Conservation (phyloP, 2,329 filamentous ascomycete species). For the Dactylonectria estremocensis region DNA sequence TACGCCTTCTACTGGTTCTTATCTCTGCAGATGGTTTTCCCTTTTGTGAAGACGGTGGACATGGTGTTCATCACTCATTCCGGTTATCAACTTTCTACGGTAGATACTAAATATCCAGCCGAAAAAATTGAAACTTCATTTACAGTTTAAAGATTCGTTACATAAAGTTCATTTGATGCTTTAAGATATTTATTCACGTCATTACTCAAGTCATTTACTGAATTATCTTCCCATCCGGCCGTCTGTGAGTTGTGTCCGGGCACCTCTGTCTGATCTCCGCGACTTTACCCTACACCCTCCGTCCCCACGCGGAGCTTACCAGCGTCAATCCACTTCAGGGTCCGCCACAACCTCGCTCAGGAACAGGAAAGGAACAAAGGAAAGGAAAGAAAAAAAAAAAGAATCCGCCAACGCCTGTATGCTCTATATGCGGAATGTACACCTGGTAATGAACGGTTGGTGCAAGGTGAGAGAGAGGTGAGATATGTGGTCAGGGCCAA, state of each 20-base stretch:
- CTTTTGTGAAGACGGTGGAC: not conserved
- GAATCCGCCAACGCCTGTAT: conserved; percentile 11
- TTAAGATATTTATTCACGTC: not conserved
- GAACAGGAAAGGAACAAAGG: conserved; percentile 8
- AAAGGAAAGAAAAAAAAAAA: not conserved
- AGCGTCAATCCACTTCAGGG: not conserved
- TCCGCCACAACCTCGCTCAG: not conserved
- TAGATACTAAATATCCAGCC: no score
- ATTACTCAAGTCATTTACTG: conserved; percentile 9
- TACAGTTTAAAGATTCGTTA: not conserved
- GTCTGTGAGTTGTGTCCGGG: not conserved
- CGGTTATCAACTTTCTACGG: no score
- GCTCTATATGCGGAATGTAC: conserved; percentile 21
- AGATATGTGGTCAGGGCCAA: not conserved
- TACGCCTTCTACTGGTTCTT: no score
- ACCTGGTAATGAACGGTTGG: conserved; percentile 9
- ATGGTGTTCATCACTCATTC: not conserved
- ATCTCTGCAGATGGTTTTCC: no score
- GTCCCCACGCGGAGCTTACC: conserved; percentile 4
- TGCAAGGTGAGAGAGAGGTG: not conserved
- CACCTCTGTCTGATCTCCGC: not conserved
- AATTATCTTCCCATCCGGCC: conserved; percentile 5
- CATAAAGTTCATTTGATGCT: not conserved
- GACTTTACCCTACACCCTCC: conserved; percentile 16
- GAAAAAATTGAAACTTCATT: no score